A percentile compares a stretch with the other conserved stretches of the same genome.
phyloP scores from a whole-genome alignment of 345 rosid species.

The Noccaea caerulescens region DNA sequence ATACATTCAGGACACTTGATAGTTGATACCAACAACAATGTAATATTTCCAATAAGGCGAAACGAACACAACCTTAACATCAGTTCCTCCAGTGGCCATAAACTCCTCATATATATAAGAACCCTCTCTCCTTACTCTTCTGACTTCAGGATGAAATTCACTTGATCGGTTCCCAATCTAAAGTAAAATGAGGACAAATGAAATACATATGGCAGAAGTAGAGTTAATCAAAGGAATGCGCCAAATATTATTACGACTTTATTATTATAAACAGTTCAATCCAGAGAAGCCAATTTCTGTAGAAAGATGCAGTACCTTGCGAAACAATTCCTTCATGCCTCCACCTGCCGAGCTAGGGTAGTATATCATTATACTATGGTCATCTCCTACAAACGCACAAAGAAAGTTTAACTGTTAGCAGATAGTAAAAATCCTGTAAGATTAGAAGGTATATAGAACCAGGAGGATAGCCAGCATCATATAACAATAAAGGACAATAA shows the following conservation, averaged over 20 bases:
- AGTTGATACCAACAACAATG: slow-evolving; percentile 19
- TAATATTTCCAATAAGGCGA: slow-evolving; percentile 6
- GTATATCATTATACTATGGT: slow-evolving; percentile 98
- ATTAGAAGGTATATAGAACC: neutral
- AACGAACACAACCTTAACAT: slow-evolving; percentile 76
- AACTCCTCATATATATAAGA: slow-evolving; percentile 99
- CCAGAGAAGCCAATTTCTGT: slow-evolving; percentile 27
- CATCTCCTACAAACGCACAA: slow-evolving; percentile 66
- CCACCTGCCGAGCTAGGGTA: slow-evolving; percentile 99
- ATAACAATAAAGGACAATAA: slow-evolving; percentile 5
- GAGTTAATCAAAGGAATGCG: slow-evolving; percentile 12
- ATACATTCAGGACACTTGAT: slow-evolving; percentile 22
- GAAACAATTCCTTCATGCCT: slow-evolving; percentile 98
- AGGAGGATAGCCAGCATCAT: slow-evolving; percentile 2
- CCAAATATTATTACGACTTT: neutral
- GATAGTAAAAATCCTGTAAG: slow-evolving; percentile 11
- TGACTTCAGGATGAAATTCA: slow-evolving; percentile 96
- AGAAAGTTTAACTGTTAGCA: slow-evolving; percentile 7
- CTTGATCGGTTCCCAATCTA: slow-evolving; percentile 98
- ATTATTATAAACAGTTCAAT: slow-evolving; percentile 1
- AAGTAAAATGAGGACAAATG: slow-evolving; percentile 17
- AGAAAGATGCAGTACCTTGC: slow-evolving; percentile 67
- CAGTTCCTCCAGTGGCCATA: slow-evolving; percentile 99
- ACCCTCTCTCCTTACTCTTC: slow-evolving; percentile 98
- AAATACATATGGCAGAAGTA: neutral